These are phyloP conservation scores for Suhomyces emberorum DNA, from an alignment of 805 yeast genomes.

Conservation along the genomic window DNA sequence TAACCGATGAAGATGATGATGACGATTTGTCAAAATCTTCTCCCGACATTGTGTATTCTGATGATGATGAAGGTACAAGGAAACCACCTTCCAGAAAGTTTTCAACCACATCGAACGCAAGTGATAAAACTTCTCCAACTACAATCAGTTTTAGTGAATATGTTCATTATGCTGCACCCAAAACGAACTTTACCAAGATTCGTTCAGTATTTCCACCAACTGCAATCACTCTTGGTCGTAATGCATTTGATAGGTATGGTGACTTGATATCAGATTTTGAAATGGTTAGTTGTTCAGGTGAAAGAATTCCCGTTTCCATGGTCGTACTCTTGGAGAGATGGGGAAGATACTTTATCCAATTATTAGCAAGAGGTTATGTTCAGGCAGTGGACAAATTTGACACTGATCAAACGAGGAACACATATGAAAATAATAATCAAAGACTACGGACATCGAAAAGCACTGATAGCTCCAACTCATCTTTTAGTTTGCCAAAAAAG, in stretches of 20 bases:
- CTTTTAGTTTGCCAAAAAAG: not conserved
- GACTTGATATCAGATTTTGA: constrained; percentile 67
- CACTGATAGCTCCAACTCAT: constrained; percentile 2
- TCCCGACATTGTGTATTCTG: constrained; percentile 3
- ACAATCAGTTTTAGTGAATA: constrained; percentile 59
- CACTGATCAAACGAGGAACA: constrained; percentile 14
- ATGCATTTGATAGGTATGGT: constrained; percentile 66
- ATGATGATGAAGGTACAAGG: constrained; percentile 10
- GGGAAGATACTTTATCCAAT: constrained; percentile 67
- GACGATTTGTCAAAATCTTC: constrained; percentile 7
- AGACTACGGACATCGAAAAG: constrained; percentile 11
- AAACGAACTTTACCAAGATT: constrained; percentile 60
- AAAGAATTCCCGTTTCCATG: constrained; percentile 59
- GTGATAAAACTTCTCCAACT: constrained; percentile 21
- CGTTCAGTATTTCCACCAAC: constrained; percentile 71
- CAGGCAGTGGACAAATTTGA: constrained; percentile 48
- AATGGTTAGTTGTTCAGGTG: constrained; percentile 67
- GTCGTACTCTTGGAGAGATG: constrained; percentile 66
- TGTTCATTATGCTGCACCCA: constrained; percentile 73
- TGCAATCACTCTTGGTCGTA: constrained; percentile 74
- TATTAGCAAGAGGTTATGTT: constrained; percentile 63
- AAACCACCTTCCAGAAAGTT: constrained; percentile 14
- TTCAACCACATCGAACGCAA: constrained; percentile 17
- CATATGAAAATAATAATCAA: not conserved
- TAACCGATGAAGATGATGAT: constrained; percentile 13